Evolutionary conservation across 2,329 filamentous ascomycete species (phyloP).

Genomic region (Apiospora phragmitis): DNA sequence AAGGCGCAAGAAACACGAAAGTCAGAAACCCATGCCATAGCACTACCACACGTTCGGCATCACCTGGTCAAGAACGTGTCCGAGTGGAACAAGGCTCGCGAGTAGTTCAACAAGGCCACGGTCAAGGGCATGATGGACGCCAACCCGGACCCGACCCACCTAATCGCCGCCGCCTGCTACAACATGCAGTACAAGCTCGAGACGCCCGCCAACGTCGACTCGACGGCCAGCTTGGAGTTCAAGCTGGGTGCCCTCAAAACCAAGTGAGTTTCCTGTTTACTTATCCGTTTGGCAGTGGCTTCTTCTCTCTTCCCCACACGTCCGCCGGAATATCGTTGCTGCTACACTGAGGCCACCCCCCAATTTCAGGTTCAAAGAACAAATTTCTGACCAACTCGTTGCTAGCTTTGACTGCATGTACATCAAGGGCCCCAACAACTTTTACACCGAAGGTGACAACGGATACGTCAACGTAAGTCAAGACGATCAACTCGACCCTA

Average conservation of each 20-base stretch:
- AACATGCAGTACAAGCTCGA: background rate
- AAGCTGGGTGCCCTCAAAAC: background rate
- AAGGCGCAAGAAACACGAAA: background rate
- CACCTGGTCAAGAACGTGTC: background rate
- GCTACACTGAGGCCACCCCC: too few species aligned
- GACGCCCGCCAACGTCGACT: background rate
- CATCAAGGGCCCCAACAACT: background rate
- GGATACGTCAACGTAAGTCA: background rate
- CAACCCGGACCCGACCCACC: background rate
- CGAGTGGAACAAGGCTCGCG: background rate
- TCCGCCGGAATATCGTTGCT: too few species aligned
- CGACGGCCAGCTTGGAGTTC: background rate
- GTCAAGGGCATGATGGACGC: slow-evolving; percentile 5
- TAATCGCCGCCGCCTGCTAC: background rate
- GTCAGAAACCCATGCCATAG: background rate
- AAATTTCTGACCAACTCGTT: background rate
- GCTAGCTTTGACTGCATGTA: background rate
- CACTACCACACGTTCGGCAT: background rate
- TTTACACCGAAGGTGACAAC: background rate
- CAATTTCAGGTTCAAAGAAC: too few species aligned
- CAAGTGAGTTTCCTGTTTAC: background rate
- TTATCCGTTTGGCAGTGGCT: too few species aligned
- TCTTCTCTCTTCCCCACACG: too few species aligned
- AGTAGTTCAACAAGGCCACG: slow-evolving; percentile 8
- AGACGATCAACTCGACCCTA: background rate